Percentiles rank a stretch among this genome's conserved stretches.
These are phyloP conservation scores for Prunus armeniaca DNA, from an alignment of 306 rosid species.

Conservation along the genomic window DNA sequence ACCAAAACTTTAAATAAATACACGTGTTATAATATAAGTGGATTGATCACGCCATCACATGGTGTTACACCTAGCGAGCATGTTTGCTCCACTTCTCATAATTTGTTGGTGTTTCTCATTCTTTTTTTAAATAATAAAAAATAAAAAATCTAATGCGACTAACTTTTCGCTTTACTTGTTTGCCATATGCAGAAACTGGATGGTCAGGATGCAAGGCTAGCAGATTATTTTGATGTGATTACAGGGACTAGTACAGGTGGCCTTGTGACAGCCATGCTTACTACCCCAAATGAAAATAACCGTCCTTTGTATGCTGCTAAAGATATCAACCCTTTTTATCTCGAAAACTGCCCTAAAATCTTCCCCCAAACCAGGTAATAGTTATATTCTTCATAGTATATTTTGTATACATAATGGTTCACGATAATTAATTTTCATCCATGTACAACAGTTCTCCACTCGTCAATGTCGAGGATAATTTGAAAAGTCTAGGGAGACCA, in stretches of 20 bases:
- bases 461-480: not conserved
- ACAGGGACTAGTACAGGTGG: constrained; percentile 36
- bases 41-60: too few relatives aligned
- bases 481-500: constrained; percentile 10
- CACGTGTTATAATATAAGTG: too few relatives aligned
- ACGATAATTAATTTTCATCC: not conserved
- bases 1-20: not conserved
- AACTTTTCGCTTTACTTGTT: not conserved
- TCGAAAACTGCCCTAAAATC: constrained; percentile 27
- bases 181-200: constrained; percentile 20
- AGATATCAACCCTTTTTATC: constrained; percentile 33
- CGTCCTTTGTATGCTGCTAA: constrained; percentile 32
- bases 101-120: too few relatives aligned
- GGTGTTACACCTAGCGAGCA: too few relatives aligned
- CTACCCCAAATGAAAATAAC: constrained; percentile 19
- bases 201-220: constrained; percentile 29
- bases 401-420: too few relatives aligned
- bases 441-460: constrained; percentile 1
- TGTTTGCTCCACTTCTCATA: too few relatives aligned
- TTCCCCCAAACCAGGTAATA: constrained; percentile 30
- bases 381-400: too few relatives aligned
- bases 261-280: constrained; percentile 31
- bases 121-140: too few relatives aligned
- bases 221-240: constrained; percentile 27
- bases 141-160: too few relatives aligned